phyloP scores from a whole-genome alignment of 805 yeast genomes.

The Candida michaelii region DNA sequence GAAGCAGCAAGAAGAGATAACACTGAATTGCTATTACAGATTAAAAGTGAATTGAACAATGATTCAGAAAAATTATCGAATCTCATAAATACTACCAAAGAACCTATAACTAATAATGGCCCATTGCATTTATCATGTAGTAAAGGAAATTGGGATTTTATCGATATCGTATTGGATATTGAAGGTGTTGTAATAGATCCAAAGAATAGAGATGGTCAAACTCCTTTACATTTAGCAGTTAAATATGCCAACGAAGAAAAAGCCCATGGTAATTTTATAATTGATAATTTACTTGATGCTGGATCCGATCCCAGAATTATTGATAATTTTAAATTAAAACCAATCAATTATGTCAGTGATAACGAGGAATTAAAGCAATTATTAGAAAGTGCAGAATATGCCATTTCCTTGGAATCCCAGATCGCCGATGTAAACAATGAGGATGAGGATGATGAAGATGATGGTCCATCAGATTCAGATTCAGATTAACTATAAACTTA shows the following conservation, averaged over 20 bases:
- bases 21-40: conserved; percentile 63
- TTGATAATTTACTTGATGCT: conserved; percentile 82
- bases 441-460: conserved; percentile 35
- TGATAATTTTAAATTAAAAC: conserved; percentile 59
- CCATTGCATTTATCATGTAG: conserved; percentile 80
- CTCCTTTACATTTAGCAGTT: conserved; percentile 88
- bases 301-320: conserved; percentile 73
- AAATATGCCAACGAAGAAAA: conserved; percentile 75
- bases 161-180: conserved; percentile 78
- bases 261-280: conserved; percentile 76
- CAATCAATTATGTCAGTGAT: conserved; percentile 66
- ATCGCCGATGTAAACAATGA: conserved; percentile 27
- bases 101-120: conserved; percentile 76
- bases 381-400: conserved; percentile 83
- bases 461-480: conserved; percentile 31
- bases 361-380: conserved; percentile 57
- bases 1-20: conserved; percentile 91
- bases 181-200: conserved; percentile 94
- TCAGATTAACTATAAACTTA: conserved; percentile 18
- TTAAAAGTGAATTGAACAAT: conserved; percentile 46
- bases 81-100: conserved; percentile 62
- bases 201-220: conserved; percentile 70
- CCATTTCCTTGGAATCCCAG: conserved; percentile 45
- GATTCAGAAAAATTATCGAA: conserved; percentile 40
- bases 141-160: conserved; percentile 81